phyloP scores from a whole-genome alignment of 2,329 filamentous ascomycete genomes.

The Beauveria asiatica region DNA sequence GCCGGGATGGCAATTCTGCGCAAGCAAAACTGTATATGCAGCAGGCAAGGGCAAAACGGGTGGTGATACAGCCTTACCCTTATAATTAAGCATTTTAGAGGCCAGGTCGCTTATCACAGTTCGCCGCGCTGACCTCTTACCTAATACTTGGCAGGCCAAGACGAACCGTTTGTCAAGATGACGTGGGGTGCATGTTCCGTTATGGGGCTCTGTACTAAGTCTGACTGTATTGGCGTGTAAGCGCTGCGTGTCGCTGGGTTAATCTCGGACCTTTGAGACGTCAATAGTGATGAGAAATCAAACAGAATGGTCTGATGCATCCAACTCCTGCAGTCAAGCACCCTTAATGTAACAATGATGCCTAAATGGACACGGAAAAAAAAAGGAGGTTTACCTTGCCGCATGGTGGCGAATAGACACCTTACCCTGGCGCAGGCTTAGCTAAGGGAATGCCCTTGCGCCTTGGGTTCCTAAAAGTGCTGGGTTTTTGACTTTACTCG shows the following conservation, averaged over 20 bases:
- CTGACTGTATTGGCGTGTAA: slow-evolving; percentile 11
- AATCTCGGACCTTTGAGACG: background rate
- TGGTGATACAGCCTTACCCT: background rate
- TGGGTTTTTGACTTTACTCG: background rate
- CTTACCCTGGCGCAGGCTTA: slow-evolving; percentile 1
- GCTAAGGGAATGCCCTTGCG: background rate
- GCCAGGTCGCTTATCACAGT: background rate
- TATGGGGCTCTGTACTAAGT: slow-evolving; percentile 9
- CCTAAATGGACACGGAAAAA: background rate
- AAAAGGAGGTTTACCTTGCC: background rate
- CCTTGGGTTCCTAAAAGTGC: background rate
- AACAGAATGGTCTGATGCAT: background rate
- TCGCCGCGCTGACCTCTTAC: background rate
- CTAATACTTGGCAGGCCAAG: slow-evolving; percentile 8
- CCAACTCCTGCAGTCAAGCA: background rate
- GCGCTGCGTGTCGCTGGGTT: background rate
- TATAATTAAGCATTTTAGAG: slow-evolving; percentile 7
- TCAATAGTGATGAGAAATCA: background rate
- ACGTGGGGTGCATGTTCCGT: slow-evolving; percentile 8
- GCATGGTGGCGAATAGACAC: slow-evolving; percentile 2
- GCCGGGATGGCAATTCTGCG: background rate
- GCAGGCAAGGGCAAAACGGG: background rate
- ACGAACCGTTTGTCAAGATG: slow-evolving; percentile 4
- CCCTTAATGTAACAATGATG: background rate
- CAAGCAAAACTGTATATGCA: background rate